A percentile compares a stretch with the other conserved stretches of the same genome.
phyloP scores from a whole-genome alignment of 345 rosid genomes.

The Lagerstroemia speciosa region DNA sequence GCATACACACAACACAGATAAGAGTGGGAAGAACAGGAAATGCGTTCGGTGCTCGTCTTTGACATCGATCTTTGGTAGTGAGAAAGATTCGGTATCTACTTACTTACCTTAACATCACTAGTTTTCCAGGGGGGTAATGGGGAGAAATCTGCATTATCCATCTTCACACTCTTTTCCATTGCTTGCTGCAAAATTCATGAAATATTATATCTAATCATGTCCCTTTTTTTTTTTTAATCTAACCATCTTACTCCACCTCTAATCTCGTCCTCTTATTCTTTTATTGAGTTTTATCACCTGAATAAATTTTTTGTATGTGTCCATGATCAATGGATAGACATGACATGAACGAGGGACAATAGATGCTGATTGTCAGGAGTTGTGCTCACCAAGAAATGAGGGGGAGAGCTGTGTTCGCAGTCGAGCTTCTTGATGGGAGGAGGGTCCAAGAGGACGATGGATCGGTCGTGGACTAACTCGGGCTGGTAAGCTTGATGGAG shows the following conservation, averaged over 20 bases:
- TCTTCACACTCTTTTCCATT: conserved; percentile 44
- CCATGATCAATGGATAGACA: background rate
- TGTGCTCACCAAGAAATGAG: conserved; percentile 35
- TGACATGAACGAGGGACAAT: background rate
- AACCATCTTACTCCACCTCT: no score
- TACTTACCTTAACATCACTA: conserved; percentile 68
- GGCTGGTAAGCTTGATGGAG: conserved; percentile 66
- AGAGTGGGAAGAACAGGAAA: background rate
- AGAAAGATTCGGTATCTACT: background rate
- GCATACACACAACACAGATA: conserved; percentile 4
- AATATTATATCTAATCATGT: no score
- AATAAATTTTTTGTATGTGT: no score
- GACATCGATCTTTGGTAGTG: background rate
- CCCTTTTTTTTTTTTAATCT: no score
- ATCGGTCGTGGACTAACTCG: conserved; percentile 23
- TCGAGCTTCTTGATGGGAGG: conserved; percentile 33
- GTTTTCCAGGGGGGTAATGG: conserved; percentile 81
- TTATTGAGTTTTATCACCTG: no score
- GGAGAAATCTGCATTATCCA: conserved; percentile 59
- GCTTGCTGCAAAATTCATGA: no score
- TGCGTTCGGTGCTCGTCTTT: background rate
- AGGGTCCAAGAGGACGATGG: conserved; percentile 15
- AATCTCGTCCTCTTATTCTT: no score
- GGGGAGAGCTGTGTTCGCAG: conserved; percentile 24
- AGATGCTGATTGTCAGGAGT: background rate